Evolutionary conservation across 371 early-diverging fungal genomes (phyloP).

Genomic region (Apophysomyces trapeziformis): DNA sequence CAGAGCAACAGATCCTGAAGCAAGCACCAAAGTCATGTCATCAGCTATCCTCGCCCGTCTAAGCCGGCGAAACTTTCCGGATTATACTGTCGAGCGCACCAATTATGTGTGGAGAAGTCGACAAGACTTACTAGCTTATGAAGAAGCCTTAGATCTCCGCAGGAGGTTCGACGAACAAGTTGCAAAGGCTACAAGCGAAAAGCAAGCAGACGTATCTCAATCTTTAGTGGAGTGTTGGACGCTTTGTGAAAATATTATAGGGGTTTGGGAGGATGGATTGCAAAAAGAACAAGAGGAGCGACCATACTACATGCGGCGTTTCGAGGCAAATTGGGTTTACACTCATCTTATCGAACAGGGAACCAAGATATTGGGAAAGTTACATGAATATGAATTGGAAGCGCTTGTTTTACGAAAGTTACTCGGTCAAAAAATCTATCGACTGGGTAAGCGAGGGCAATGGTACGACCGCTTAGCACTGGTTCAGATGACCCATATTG

Average conservation of each 20-base stretch:
- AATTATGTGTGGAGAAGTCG: conserved; percentile 54
- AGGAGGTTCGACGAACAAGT: conserved; percentile 36
- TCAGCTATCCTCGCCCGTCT: conserved; percentile 61
- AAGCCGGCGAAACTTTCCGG: conserved; percentile 62
- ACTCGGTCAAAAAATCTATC: conserved; percentile 62
- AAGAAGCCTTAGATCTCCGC: conserved; percentile 49
- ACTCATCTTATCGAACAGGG: conserved; percentile 65
- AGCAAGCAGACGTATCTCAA: conserved; percentile 23
- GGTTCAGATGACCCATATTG: conserved; percentile 60
- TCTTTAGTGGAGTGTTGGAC: conserved; percentile 27
- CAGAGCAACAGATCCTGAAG: conserved; percentile 37
- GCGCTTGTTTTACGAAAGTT: conserved; percentile 59
- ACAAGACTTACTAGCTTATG: conserved; percentile 60
- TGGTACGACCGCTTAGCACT: conserved; percentile 78
- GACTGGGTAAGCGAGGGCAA: conserved; percentile 62
- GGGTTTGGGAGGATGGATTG: conserved; percentile 47
- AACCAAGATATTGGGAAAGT: conserved; percentile 55
- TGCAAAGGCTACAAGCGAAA: conserved; percentile 26
- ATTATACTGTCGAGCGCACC: conserved; percentile 55
- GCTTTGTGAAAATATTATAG: conserved; percentile 45
- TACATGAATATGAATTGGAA: conserved; percentile 65
- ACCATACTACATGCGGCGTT: conserved; percentile 46
- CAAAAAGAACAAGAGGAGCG: conserved; percentile 15
- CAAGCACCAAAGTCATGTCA: conserved; percentile 41
- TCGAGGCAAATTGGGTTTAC: conserved; percentile 70